Evolutionary conservation across 371 early-diverging fungal genomes (phyloP), one percentile per base, ranked within the genome.

Genomic region (Mucor indicus): DNA sequence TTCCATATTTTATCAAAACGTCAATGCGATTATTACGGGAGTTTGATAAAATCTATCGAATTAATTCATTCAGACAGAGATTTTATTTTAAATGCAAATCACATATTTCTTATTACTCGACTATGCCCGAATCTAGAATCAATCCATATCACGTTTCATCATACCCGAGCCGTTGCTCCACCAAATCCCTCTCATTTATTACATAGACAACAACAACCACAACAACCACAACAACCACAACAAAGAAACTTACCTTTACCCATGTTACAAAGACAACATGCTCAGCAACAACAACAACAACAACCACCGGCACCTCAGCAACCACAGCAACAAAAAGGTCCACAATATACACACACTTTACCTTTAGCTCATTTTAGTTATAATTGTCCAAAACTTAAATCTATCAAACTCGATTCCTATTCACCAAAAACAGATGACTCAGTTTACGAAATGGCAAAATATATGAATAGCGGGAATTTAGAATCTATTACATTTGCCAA

Each of bases 391-490:
- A 53, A 54, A 27, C 45, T 74, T 15, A 60, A 60, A 30, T 54
- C 62, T 2, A 63, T 74, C 25, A 62, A 56, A 27, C 57, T 74
- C 16, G 54, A 50, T n/a, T 62, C 70, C 2, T 74, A 74, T 41
- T 56, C 56, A n/a, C 75, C 75, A 8, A 67, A 63, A 39, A 67
- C 62, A 15, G 75, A 74, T 27, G 75, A 74, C 35, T 64, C 75
- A 6, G 60, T 74, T 7, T 74, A 74, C 40, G 75, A 74, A 48
- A 64, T 74, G 66, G 75, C 75, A 0, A 74, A 74, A 45, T 70
- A 65, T 39, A 46, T 74, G 39, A 57, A 44, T 24, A 58, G 55
- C 3, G 65, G 68, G 4, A 44, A 53, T 6, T 46, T 74, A 30
- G 62, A 69, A 23, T 53, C 54, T n/a, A 47, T 74, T 16, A 42